phyloP scores from a whole-genome alignment of 495 filamentous ascomycete species.

The Penicillium waksmanii region DNA sequence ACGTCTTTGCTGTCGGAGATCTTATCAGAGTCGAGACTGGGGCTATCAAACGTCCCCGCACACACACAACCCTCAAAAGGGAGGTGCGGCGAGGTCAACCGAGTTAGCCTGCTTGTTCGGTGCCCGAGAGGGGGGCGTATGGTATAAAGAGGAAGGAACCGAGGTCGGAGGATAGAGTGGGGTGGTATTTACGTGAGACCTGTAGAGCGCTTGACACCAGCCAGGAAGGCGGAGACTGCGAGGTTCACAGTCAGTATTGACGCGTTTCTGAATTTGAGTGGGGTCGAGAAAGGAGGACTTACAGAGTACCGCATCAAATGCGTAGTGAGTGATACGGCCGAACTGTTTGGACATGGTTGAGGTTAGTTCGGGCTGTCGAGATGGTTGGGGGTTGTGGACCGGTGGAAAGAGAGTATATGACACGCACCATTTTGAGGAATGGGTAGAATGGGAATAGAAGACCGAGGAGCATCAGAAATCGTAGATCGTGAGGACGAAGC shows the following conservation, averaged over 20 bases:
- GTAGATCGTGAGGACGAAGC: background rate
- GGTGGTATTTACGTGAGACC: slow-evolving; percentile 85
- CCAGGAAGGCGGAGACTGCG: slow-evolving; percentile 90
- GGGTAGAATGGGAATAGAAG: background rate
- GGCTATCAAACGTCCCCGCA: slow-evolving; percentile 53
- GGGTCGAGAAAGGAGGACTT: slow-evolving; percentile 37
- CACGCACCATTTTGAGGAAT: background rate
- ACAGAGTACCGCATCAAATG: slow-evolving; percentile 94
- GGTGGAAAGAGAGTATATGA: background rate
- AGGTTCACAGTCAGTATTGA: slow-evolving; percentile 26
- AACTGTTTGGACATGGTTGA: slow-evolving; percentile 59
- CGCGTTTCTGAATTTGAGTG: slow-evolving; percentile 5
- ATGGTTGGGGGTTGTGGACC: background rate
- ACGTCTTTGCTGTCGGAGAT: slow-evolving; percentile 84
- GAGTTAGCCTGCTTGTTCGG: slow-evolving; percentile 32
- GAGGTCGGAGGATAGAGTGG: slow-evolving; percentile 13
- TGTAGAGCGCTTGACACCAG: slow-evolving; percentile 93
- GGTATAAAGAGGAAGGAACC: slow-evolving; percentile 5
- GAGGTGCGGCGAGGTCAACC: slow-evolving; percentile 39
- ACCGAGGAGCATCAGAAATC: slow-evolving; percentile 11
- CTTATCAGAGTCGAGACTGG: slow-evolving; percentile 86
- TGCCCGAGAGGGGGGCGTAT: background rate
- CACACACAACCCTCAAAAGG: slow-evolving; percentile 31
- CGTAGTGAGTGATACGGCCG: slow-evolving; percentile 90
- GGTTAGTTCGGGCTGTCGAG: slow-evolving; percentile 15